Conservation (phyloP, 441 rosid species). For the Metrosideros polymorpha region DNA sequence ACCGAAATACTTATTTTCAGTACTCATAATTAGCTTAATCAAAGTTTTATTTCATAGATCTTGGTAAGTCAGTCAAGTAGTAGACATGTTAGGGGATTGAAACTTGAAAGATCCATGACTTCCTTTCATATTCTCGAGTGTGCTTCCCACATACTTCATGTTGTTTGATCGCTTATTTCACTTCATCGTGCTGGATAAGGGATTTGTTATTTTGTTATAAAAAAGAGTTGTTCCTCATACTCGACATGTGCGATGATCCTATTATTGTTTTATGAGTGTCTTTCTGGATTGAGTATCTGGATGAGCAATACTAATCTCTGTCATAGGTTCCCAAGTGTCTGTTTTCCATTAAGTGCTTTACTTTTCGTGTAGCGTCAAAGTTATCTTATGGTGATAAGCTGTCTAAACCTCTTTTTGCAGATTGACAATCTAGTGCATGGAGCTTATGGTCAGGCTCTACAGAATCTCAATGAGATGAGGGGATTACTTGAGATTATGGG, state of each 20-base stretch:
- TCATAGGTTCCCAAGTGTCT: neutral
- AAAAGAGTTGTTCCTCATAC: neutral
- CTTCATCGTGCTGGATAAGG: neutral
- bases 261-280: neutral
- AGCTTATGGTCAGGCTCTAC: neutral
- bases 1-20: neutral
- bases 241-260: neutral
- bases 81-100: neutral
- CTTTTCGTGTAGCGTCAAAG: neutral
- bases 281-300: neutral
- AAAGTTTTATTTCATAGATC: neutral
- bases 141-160: neutral
- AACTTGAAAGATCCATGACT: neutral
- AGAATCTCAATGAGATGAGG: too few relatives aligned
- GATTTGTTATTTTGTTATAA: neutral
- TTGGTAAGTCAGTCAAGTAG: neutral
- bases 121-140: neutral
- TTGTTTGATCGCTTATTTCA: neutral
- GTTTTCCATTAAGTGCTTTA: neutral
- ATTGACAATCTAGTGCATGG: too few relatives aligned
- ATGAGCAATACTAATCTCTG: neutral
- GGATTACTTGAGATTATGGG: too few relatives aligned
- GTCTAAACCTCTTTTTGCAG: neutral
- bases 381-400: neutral
- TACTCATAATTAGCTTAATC: neutral